Evolutionary conservation across 495 filamentous ascomycete species (phyloP), one percentile per base, ranked within the genome.

Genomic region (Elaphomyces granulatus): DNA sequence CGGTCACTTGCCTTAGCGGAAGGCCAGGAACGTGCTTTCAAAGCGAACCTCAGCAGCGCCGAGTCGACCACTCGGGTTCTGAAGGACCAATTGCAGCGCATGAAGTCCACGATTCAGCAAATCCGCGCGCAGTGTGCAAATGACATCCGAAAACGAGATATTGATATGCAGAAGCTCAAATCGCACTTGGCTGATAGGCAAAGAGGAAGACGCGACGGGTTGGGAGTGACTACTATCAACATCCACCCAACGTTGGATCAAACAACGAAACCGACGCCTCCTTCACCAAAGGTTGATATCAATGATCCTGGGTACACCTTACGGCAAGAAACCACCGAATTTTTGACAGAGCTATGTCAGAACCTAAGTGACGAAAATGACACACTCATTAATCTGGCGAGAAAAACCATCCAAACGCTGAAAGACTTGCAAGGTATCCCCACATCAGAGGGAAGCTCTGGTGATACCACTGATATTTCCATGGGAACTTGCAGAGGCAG

Each of bases 321-420:
- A 43, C 73, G 76, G 40, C 73, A 81, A 47, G 92, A 96, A 61
- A 94, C 90, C 3, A 87, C 85, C 15, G 82, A 85, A 35, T 96
- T 94, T 55, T 64, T 98, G 34, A 93, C 90, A 1, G 75, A 87
- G 51, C 60, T 96, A 42, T 84, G 84, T 15, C 84, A 87, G 61
- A 78, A 75, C 12, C 61, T 96, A 26, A 93, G 87, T 46, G 87
- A 94, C 48, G 90, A 98, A 56, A 98, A 98, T 46, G 90, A 96
- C 54, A 71, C 73, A 1, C 52, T 98, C 16, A 78, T 90, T 7
- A 66, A 66, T 1, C 66, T 95, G 31, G 64, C 93, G 15, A 67
- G 81, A 38, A 71, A 74, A 34, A 83, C 83, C 2, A 61, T 86
- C 4, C 63, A 73, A 8, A 82, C 73, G 2, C 59, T 98, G 39